phyloP scores from a whole-genome alignment of 768 basidiomycete species.

The Rossbeevera mucosa region DNA sequence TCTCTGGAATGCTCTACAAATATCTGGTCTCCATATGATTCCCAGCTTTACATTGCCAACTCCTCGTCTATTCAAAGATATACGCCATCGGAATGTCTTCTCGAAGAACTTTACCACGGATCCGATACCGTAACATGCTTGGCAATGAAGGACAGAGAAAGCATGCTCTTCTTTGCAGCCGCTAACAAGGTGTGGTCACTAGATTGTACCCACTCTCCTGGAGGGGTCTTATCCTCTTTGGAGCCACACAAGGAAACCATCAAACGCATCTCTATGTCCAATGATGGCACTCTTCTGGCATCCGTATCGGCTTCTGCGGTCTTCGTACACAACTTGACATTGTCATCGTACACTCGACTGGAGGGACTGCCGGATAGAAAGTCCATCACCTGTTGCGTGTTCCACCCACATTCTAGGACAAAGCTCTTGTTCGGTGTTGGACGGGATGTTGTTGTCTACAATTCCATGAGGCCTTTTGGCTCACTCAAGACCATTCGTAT shows the following conservation, averaged over 20 bases:
- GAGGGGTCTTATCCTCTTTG: conserved; percentile 45
- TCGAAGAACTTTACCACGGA: conserved; percentile 41
- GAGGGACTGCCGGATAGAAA: conserved; percentile 45
- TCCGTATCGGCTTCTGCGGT: conserved; percentile 49
- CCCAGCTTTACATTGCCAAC: conserved; percentile 50
- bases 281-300: conserved; percentile 53
- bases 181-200: conserved; percentile 47
- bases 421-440: conserved; percentile 53
- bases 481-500: conserved; percentile 52
- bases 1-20: conserved; percentile 24
- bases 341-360: conserved; percentile 50
- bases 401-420: conserved; percentile 61
- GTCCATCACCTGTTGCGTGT: conserved; percentile 47
- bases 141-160: conserved; percentile 31
- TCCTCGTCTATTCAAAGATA: conserved; percentile 48
- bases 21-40: conserved; percentile 57
- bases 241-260: conserved; percentile 48
- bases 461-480: conserved; percentile 52
- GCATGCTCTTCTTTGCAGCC: conserved; percentile 44
- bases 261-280: conserved; percentile 54
- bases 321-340: conserved; percentile 57
- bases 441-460: conserved; percentile 55
- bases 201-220: conserved; percentile 38
- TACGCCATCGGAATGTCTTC: conserved; percentile 40
- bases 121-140: conserved; percentile 29